Percentiles rank a stretch among this genome's conserved stretches.
Conservation (phyloP, 2,329 filamentous ascomycete genomes). For the Claviceps sp. region DNA sequence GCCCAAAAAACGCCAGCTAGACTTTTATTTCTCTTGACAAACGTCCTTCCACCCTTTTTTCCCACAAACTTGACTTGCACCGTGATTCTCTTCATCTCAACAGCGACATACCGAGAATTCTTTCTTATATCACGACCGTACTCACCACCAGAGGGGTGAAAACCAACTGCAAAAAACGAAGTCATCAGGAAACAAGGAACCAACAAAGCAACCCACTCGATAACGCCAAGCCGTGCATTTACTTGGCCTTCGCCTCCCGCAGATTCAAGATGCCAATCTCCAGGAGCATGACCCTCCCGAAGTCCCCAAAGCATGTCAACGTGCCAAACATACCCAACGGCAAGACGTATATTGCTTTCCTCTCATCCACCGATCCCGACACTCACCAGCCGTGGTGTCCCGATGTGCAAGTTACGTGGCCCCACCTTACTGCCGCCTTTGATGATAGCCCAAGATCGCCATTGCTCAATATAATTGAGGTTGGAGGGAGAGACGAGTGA, state of each 20-base stretch:
- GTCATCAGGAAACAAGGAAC: no score
- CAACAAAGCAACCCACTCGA: no score
- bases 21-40: no score
- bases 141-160: no score
- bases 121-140: no score
- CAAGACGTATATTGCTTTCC: constrained; percentile 20
- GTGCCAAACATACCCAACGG: neutral
- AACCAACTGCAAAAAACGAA: no score
- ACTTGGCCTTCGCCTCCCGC: neutral
- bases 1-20: no score
- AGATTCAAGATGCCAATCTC: constrained; percentile 4
- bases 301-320: constrained; percentile 2
- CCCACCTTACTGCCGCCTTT: constrained; percentile 19
- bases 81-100: no score
- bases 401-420: constrained; percentile 23
- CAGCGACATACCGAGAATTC: no score
- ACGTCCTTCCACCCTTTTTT: no score
- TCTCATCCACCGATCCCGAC: constrained; percentile 19
- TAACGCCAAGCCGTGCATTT: no score
- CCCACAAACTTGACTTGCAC: no score
- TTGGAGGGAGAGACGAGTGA: constrained; percentile 22
- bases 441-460: constrained; percentile 11
- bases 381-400: constrained; percentile 26
- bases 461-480: constrained; percentile 17
- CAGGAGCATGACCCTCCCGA: constrained; percentile 1